Evolutionary conservation across 2,329 filamentous ascomycete genomes (phyloP).

Genomic region (Stemphylium vesicarium): DNA sequence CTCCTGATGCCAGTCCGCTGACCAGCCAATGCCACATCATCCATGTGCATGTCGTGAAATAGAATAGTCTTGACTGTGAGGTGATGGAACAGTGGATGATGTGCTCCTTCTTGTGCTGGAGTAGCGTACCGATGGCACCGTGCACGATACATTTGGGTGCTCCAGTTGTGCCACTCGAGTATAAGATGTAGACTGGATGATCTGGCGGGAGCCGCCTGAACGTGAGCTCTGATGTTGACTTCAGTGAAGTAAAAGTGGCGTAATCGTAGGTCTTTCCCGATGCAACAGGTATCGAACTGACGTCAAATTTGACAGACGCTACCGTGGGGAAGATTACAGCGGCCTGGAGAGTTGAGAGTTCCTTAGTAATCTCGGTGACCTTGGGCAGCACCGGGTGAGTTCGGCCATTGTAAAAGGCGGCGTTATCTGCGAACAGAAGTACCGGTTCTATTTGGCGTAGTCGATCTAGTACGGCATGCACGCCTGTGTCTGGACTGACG

Average conservation of each 20-base stretch:
- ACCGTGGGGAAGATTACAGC: slow-evolving; percentile 78
- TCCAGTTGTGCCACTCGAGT: slow-evolving; percentile 88
- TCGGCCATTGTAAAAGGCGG: slow-evolving; percentile 89
- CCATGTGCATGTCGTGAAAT: slow-evolving; percentile 95
- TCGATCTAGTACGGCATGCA: slow-evolving; percentile 87
- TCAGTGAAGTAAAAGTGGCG: slow-evolving; percentile 51
- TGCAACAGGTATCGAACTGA: slow-evolving; percentile 49
- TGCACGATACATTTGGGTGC: slow-evolving; percentile 94
- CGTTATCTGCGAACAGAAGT: slow-evolving; percentile 86
- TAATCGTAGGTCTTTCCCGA: slow-evolving; percentile 48
- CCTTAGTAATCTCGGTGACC: slow-evolving; percentile 74
- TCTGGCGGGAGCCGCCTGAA: slow-evolving; percentile 84
- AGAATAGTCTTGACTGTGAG: slow-evolving; percentile 77
- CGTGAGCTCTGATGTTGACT: slow-evolving; percentile 29
- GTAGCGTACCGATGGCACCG: slow-evolving; percentile 83
- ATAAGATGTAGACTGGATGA: slow-evolving; percentile 92
- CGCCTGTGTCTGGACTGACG: slow-evolving; percentile 89
- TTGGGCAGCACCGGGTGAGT: slow-evolving; percentile 81
- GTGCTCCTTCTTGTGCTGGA: slow-evolving; percentile 98
- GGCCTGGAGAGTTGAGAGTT: slow-evolving; percentile 69
- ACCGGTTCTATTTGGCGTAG: slow-evolving; percentile 83
- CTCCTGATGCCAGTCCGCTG: slow-evolving; percentile 80
- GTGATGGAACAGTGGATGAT: slow-evolving; percentile 83
- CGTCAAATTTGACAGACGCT: slow-evolving; percentile 47
- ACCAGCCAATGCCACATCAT: slow-evolving; percentile 99